Evolutionary conservation across 371 early-diverging fungal species (phyloP).

Genomic region (Batkoa obscura): DNA sequence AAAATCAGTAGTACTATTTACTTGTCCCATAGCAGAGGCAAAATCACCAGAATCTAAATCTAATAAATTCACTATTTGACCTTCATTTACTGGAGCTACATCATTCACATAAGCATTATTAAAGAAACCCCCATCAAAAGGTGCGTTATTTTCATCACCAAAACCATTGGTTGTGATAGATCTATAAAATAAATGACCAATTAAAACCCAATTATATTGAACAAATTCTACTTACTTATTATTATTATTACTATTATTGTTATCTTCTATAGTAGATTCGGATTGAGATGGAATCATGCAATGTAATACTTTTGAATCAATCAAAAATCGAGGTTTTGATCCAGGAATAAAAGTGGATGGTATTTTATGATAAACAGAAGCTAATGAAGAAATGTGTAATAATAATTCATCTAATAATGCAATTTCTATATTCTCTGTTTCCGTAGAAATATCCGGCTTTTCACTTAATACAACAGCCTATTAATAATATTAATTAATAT

Average conservation of each 20-base stretch:
- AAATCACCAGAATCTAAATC: constrained; percentile 1
- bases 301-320: constrained; percentile 8
- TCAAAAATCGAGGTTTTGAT: constrained; percentile 7
- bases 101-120: background rate
- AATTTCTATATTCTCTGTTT: constrained; percentile 56
- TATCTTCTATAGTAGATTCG: background rate
- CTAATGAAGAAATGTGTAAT: constrained; percentile 64
- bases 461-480: constrained; percentile 60
- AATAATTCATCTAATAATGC: constrained; percentile 73
- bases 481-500: no score
- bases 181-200: no score
- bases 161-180: no score
- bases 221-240: no score
- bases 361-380: constrained; percentile 87
- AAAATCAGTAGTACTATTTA: background rate
- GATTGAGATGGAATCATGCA: background rate
- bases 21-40: background rate
- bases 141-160: no score
- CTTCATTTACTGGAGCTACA: background rate
- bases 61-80: background rate
- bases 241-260: no score
- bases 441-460: constrained; percentile 79
- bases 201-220: no score
- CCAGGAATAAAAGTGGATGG: constrained; percentile 44
- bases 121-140: background rate